Evolutionary conservation across 257 asterid species (phyloP).

Genomic region (Phtheirospermum japonicum): DNA sequence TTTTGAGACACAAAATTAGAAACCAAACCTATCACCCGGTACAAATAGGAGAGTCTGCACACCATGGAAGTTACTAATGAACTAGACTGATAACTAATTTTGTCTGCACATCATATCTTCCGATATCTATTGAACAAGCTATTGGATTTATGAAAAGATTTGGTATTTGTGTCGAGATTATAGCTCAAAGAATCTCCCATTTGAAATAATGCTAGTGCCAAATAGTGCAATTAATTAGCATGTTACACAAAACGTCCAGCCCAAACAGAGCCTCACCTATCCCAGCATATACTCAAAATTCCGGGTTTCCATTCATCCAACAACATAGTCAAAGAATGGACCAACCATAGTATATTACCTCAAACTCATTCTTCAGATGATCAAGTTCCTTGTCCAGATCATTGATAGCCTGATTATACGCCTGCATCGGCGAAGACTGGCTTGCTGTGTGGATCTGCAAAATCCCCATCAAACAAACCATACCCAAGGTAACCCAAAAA

Average conservation of each 20-base stretch:
- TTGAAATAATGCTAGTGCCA: background rate
- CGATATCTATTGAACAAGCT: background rate
- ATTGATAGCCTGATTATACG: slow-evolving; percentile 93
- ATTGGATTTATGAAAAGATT: background rate
- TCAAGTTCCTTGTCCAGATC: slow-evolving; percentile 95
- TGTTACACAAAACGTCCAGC: background rate
- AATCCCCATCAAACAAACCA: slow-evolving; percentile 23
- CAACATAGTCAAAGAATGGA: slow-evolving; percentile 4
- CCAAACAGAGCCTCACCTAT: background rate
- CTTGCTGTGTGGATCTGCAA: slow-evolving; percentile 88
- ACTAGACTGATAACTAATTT: background rate
- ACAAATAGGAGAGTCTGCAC: background rate
- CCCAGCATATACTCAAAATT: background rate
- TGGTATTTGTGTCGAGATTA: background rate
- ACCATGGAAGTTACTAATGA: background rate
- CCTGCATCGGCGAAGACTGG: slow-evolving; percentile 99
- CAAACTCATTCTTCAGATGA: slow-evolving; percentile 74
- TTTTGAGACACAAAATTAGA: no score
- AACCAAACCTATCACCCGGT: no score
- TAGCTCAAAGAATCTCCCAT: background rate
- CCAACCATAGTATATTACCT: slow-evolving; percentile 41
- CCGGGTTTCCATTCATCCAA: background rate
- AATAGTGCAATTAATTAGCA: background rate
- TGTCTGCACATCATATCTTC: background rate
- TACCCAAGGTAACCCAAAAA: background rate